phyloP scores from a whole-genome alignment of 148 eudicot species.

The Persicaria tinctoria region DNA sequence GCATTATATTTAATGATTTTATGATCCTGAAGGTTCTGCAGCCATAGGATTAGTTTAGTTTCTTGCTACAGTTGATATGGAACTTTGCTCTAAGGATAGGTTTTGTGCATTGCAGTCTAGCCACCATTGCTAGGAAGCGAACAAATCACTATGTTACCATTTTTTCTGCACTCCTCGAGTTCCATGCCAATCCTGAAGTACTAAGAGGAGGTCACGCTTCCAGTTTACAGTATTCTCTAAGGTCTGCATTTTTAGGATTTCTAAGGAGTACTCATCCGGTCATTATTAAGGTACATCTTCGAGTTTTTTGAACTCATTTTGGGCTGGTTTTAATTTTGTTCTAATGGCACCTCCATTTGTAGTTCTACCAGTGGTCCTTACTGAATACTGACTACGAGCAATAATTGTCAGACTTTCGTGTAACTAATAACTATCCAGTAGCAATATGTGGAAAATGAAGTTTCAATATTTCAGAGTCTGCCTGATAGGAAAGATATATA shows the following conservation, averaged over 20 bases:
- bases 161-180: constrained; percentile 65
- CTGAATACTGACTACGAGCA: not conserved
- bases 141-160: constrained; percentile 47
- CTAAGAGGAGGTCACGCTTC: constrained; percentile 55
- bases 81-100: constrained; percentile 15
- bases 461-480: not conserved
- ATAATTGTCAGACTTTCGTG: not conserved
- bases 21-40: not conserved
- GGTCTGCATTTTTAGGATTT: constrained; percentile 87
- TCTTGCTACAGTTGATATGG: not conserved
- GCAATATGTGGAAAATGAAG: not conserved
- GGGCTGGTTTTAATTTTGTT: not conserved
- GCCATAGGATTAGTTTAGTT: not conserved
- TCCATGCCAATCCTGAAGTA: constrained; percentile 46
- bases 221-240: constrained; percentile 78
- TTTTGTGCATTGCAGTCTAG: constrained; percentile 51
- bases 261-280: constrained; percentile 69
- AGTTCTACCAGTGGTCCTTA: not conserved
- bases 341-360: not conserved
- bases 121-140: constrained; percentile 76
- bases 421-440: not conserved
- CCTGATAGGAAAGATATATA: not conserved
- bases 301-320: not conserved
- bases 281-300: constrained; percentile 52
- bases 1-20: not conserved